Percentiles rank a stretch among this genome's conserved stretches.
Evolutionary conservation across 192 early-diverging fungal species (phyloP).

Genomic region (Coemansia sp.): DNA sequence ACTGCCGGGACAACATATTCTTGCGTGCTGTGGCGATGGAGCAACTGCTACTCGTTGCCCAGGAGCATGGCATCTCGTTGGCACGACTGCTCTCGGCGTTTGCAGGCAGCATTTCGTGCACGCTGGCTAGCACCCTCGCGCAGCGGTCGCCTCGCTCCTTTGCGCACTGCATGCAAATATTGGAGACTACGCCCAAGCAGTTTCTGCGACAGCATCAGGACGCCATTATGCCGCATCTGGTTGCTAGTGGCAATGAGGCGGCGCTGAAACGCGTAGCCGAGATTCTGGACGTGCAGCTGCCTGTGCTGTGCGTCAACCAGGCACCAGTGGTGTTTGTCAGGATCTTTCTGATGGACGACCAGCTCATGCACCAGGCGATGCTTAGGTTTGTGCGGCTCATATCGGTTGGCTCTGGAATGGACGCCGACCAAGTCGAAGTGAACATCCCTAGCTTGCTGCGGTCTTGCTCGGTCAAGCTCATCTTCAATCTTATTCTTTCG

Average conservation of each 20-base stretch:
- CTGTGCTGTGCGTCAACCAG: slow-evolving; percentile 50
- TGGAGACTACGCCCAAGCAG: slow-evolving; percentile 19
- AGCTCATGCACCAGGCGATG: slow-evolving; percentile 51
- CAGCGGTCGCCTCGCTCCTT: slow-evolving; percentile 21
- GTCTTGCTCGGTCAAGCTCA: slow-evolving; percentile 46
- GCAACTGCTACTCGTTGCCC: slow-evolving; percentile 33
- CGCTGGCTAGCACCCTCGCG: slow-evolving; percentile 19
- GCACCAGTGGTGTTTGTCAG: slow-evolving; percentile 42
- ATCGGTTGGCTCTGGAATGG: slow-evolving; percentile 30
- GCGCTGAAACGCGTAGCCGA: slow-evolving; percentile 32
- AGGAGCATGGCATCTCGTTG: slow-evolving; percentile 25
- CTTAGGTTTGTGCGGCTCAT: slow-evolving; percentile 39
- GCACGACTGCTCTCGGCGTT: slow-evolving; percentile 21
- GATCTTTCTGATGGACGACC: slow-evolving; percentile 53
- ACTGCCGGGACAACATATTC: slow-evolving; percentile 40
- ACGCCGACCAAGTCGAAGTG: slow-evolving; percentile 34
- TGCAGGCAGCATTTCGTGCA: slow-evolving; percentile 25
- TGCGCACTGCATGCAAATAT: slow-evolving; percentile 37
- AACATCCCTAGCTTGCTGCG: slow-evolving; percentile 49
- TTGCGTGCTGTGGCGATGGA: slow-evolving; percentile 52
- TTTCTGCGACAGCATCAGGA: slow-evolving; percentile 32
- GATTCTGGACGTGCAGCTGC: slow-evolving; percentile 30
- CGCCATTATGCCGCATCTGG: slow-evolving; percentile 28
- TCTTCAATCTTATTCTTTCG: slow-evolving; percentile 47
- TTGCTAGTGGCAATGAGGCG: slow-evolving; percentile 22